These are phyloP conservation scores for Arthrobotrys entomopaga DNA, from an alignment of 2,329 filamentous ascomycete genomes.

Conservation along the genomic window DNA sequence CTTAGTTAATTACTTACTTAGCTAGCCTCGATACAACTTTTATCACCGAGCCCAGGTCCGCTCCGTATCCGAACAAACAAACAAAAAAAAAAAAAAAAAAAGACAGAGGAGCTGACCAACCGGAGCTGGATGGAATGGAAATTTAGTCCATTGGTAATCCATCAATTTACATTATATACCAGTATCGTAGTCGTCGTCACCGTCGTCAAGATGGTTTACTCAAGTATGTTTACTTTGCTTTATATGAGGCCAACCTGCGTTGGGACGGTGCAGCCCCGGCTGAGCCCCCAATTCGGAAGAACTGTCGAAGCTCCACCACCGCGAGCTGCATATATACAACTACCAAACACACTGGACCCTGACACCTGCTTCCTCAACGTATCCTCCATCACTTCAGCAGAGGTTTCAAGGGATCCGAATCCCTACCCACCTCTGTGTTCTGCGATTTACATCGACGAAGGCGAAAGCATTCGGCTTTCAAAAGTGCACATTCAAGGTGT, in stretches of 20 bases:
- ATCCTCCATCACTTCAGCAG: neutral
- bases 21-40: too few relatives aligned
- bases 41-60: too few relatives aligned
- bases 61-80: too few relatives aligned
- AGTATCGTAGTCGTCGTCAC: too few relatives aligned
- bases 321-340: constrained; percentile 8
- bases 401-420: neutral
- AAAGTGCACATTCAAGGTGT: neutral
- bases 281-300: constrained; percentile 41
- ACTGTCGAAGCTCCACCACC: constrained; percentile 39
- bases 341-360: neutral
- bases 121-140: too few relatives aligned
- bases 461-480: neutral
- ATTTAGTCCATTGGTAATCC: too few relatives aligned
- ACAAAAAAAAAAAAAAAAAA: too few relatives aligned
- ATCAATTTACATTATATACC: neutral
- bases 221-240: neutral
- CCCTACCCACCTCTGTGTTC: neutral
- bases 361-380: neutral
- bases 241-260: constrained; percentile 1
- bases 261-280: constrained; percentile 5
- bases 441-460: neutral
- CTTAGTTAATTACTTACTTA: too few relatives aligned
- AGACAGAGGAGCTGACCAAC: too few relatives aligned
- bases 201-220: too few relatives aligned